Evolutionary conservation across 768 basidiomycete genomes (phyloP).

Genomic region (Termitomyces eurrhizus): DNA sequence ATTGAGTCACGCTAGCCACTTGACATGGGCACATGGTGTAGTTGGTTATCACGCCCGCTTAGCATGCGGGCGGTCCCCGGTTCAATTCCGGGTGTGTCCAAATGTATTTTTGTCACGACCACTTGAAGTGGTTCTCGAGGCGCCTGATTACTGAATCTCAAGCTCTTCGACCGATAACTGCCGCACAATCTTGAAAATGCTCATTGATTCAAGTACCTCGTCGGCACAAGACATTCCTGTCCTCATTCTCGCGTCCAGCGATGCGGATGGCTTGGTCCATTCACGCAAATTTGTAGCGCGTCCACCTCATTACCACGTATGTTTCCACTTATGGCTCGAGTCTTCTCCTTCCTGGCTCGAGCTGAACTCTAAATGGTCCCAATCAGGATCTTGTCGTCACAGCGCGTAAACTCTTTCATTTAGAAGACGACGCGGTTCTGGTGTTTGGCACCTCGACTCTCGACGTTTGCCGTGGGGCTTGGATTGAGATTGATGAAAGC

Average conservation of each 20-base stretch:
- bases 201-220: slow-evolving; percentile 18
- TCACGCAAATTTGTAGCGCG: slow-evolving; percentile 23
- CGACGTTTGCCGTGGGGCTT: slow-evolving; percentile 25
- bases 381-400: slow-evolving; percentile 21
- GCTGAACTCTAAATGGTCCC: background rate
- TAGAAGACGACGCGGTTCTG: slow-evolving; percentile 7
- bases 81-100: slow-evolving; percentile 30
- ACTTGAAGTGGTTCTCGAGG: no score
- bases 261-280: slow-evolving; percentile 5
- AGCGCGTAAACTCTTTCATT: slow-evolving; percentile 16
- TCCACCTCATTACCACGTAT: slow-evolving; percentile 21
- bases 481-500: slow-evolving; percentile 27
- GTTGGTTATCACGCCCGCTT: slow-evolving; percentile 32
- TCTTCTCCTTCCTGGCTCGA: background rate
- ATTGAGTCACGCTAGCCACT: no score
- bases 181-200: slow-evolving; percentile 12
- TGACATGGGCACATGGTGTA: slow-evolving; percentile 26
- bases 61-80: slow-evolving; percentile 28
- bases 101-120: background rate
- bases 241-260: slow-evolving; percentile 18
- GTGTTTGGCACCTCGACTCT: slow-evolving; percentile 22
- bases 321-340: background rate
- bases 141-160: no score
- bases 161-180: background rate
- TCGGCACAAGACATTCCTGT: slow-evolving; percentile 22